Base-by-base conservation (phyloP, 2,329 filamentous ascomycete species). In the Claviceps arundinis region DNA sequence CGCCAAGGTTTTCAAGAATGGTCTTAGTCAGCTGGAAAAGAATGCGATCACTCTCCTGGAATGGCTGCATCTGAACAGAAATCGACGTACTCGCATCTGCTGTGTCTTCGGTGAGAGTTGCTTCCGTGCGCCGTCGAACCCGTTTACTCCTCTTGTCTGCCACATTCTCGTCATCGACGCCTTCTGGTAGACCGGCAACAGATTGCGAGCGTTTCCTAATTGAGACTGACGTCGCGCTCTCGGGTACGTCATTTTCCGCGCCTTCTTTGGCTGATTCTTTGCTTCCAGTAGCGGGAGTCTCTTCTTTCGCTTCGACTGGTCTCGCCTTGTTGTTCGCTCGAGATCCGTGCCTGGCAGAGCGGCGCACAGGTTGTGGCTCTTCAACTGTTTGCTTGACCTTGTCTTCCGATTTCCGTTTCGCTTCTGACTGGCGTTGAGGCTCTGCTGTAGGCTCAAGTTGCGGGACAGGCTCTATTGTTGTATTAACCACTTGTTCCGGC, bases 141-240 rank as follows among this genome's bases (percentile, higher is more conserved):
- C 82, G 71, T 60, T 85, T 86, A 64, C 81, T 84, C 52, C 81
- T 71, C 60, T 83, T 84, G 50, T 78, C 76, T 11, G 77, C 72
- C 2, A 68, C 70, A 24, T 70, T 73, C 37, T 84, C 80, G 50
- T 84, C 80, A 7, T 81, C 78, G 0, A 61, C 70, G 0, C 65
- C 70, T 2, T 83, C 80, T 0, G 70, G 70, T 16, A 84, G 64
- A 3, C 80, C 80, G 4, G 81, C 81, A 34, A 68, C 66, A 11
- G 81, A 84, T 55, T 84, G 80, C 2, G 81, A 84, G 48, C 81
- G 72, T 61, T 84, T 84, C 49, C 80, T 72, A 0, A 73, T 74
- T 13, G 70, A 64, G 5, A 69, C 57, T 2, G 73, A 70, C n/a
- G 59, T 58, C 46, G 68, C 70, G 5, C 64, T 61, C 22, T 66